Conservation (phyloP, 768 basidiomycete genomes). For the Daedaleopsis nitida region DNA sequence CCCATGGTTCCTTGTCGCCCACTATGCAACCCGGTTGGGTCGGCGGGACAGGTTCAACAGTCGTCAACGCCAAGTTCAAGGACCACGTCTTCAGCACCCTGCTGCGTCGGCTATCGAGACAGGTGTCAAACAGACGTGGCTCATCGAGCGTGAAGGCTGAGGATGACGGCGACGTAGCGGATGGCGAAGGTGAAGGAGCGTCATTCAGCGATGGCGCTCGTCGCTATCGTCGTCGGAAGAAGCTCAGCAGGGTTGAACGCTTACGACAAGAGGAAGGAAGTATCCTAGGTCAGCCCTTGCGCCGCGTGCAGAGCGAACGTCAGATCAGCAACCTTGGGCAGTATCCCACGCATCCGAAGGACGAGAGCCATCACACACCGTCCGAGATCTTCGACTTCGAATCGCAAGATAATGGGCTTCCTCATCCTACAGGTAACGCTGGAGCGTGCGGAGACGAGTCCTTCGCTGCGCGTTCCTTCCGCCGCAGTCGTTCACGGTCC, state of each 20-base stretch:
- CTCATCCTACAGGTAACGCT: background rate
- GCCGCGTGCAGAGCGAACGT: constrained; percentile 69
- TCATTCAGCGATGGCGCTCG: constrained; percentile 12
- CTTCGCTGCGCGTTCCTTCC: constrained; percentile 14
- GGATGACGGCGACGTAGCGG: constrained; percentile 42
- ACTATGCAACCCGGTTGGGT: constrained; percentile 50
- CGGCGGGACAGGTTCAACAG: constrained; percentile 89
- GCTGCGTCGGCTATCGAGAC: constrained; percentile 69
- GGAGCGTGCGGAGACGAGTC: constrained; percentile 9
- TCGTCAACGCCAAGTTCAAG: constrained; percentile 91
- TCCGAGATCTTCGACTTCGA: constrained; percentile 36
- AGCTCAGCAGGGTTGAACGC: constrained; percentile 44
- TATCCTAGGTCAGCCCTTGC: constrained; percentile 42
- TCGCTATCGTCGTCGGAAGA: constrained; percentile 40
- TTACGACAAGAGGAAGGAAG: constrained; percentile 43
- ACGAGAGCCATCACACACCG: constrained; percentile 32
- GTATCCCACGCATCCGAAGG: constrained; percentile 38
- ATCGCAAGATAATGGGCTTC: constrained; percentile 6
- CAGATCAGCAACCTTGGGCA: constrained; percentile 39
- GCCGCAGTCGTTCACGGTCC: constrained; percentile 16
- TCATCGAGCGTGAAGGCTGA: constrained; percentile 16
- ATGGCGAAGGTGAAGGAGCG: constrained; percentile 40
- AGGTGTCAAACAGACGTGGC: constrained; percentile 32
- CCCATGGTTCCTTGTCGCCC: constrained; percentile 17
- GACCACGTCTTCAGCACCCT: constrained; percentile 95